A percentile compares a stretch with the other conserved stretches of the same genome.
Conservation (phyloP, 2,329 filamentous ascomycete genomes). For the Westerdykella aurantiaca region DNA sequence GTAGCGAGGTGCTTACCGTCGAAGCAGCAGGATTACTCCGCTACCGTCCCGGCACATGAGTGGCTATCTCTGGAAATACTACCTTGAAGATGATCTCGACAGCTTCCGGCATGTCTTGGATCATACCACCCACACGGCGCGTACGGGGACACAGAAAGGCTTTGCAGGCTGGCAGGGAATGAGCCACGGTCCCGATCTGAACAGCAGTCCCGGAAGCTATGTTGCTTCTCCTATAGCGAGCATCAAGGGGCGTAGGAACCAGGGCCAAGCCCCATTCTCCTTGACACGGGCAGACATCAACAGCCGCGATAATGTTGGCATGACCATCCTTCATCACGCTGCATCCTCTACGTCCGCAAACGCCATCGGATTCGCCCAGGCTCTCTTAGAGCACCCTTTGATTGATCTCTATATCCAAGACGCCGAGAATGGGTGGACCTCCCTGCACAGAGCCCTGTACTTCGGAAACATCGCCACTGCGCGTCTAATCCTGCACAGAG, state of each 20-base stretch:
- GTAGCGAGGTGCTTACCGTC: constrained; percentile 71
- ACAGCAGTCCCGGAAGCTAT: constrained; percentile 44
- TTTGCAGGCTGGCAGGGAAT: constrained; percentile 31
- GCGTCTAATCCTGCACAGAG: constrained; percentile 71
- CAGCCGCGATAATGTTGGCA: constrained; percentile 70
- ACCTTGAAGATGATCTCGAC: constrained; percentile 96
- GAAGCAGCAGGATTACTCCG: constrained; percentile 47
- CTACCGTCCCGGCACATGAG: constrained; percentile 64
- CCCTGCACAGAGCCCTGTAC: constrained; percentile 85
- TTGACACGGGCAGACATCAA: constrained; percentile 69
- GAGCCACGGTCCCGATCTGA: constrained; percentile 28
- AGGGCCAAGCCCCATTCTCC: constrained; percentile 24
- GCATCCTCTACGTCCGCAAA: constrained; percentile 67
- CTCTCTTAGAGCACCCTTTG: constrained; percentile 73
- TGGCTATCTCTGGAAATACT: constrained; percentile 93
- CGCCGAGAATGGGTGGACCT: constrained; percentile 90
- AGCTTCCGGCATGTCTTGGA: constrained; percentile 84
- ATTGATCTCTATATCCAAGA: constrained; percentile 86
- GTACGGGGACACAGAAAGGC: constrained; percentile 50
- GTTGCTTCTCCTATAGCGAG: constrained; percentile 42
- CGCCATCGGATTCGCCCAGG: constrained; percentile 68
- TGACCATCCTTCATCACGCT: constrained; percentile 79
- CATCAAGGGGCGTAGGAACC: constrained; percentile 30
- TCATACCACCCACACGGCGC: constrained; percentile 57
- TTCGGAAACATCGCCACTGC: constrained; percentile 84